Percentiles rank a stretch among this genome's conserved stretches.
Conservation (phyloP, 306 rosid genomes). For the Biancaea sappan region DNA sequence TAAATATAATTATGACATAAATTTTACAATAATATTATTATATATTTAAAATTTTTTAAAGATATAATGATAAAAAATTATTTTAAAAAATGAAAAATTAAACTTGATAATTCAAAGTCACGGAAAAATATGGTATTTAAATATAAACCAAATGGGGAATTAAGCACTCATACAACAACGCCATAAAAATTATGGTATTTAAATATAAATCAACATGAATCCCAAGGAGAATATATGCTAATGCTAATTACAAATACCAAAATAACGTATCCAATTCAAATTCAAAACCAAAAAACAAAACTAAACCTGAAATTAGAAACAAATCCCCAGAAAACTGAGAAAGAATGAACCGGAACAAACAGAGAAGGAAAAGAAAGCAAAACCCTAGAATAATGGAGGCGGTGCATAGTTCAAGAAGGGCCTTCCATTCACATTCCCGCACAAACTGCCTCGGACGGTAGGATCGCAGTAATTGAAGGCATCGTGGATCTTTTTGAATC, state of each 20-base stretch:
- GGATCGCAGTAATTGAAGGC: slow-evolving; percentile 53
- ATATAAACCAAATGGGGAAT: no score
- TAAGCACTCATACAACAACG: no score
- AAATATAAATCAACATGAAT: neutral
- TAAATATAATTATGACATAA: no score
- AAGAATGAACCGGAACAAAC: neutral
- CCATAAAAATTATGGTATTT: neutral
- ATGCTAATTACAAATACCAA: neutral
- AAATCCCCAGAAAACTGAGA: slow-evolving; percentile 28
- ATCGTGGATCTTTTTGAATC: slow-evolving; percentile 69
- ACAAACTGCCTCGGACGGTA: slow-evolving; percentile 27
- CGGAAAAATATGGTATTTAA: no score
- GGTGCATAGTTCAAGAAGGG: slow-evolving; percentile 58
- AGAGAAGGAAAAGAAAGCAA: neutral
- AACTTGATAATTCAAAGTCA: no score
- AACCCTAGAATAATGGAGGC: slow-evolving; percentile 37
- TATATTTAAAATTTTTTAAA: no score
- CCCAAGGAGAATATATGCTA: neutral
- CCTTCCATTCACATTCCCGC: slow-evolving; percentile 35
- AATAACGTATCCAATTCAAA: neutral
- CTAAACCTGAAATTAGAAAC: neutral
- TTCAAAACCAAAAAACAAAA: neutral
- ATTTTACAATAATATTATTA: no score
- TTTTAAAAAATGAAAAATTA: no score
- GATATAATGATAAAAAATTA: no score